Base-by-base conservation (phyloP, 805 yeast species). In the Clavispora fructus region DNA sequence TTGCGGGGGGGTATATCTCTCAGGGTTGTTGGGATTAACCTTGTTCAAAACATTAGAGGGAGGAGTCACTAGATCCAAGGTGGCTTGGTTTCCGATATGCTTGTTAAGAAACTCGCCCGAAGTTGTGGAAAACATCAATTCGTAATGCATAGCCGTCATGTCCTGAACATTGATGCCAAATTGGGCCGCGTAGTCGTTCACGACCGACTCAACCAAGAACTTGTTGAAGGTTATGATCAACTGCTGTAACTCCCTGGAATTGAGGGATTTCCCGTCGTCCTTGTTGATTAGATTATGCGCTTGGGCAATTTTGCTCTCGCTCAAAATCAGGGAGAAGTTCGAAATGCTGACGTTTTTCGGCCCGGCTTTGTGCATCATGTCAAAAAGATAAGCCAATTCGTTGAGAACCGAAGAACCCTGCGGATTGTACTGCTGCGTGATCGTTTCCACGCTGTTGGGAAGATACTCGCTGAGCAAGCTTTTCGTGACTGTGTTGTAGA, bases 321-420 rank as follows among this genome's bases (percentile, higher is more conserved):
- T 64, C 44, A 71, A 52, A 6, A 63, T 60, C 41, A 67, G 67
- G 2, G 72, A 84, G 58, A 92, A 89, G 60, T 94, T 94, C 1
- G 90, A 73, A 0, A 96, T 85, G 35, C 87, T 79, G 56, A 92
- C 89, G 54, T 56, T 60, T 33, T 78, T 77, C 0, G 95, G 94
- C 12, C 76, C 67, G 0, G 96, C 89, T 61, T 87, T 87, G 37
- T 75, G 76, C 66, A 92, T 76, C 99, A 94, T 92, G 59, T 95
- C 98, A 65, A 81, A 88, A 12, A 95, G 68, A 52, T 89, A 88
- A 0, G 97, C 99, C 40, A 91, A 67, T 60, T 94, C 97, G 41
- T 87, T 82, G 26, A 90, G 64, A 3, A 91, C 61, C 2, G 86
- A 80, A 1, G 75, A 67, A 0, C 75, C 75, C 44, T 68, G 71